These are phyloP conservation scores for Cymbopogon flexuosus DNA, from an alignment of 202 grass and related monocot genomes.

Conservation along the genomic window DNA sequence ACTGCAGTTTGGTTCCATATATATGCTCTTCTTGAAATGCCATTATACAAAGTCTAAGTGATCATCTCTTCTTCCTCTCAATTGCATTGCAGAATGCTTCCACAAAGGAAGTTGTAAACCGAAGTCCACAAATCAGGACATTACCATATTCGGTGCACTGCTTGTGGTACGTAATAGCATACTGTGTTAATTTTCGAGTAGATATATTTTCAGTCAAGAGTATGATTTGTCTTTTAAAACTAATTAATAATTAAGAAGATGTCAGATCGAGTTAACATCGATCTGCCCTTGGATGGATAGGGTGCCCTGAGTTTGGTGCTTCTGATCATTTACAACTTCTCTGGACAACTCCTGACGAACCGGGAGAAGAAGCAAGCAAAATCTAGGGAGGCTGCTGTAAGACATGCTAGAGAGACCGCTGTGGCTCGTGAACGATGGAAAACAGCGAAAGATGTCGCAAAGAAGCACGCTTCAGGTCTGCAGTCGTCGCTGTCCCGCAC, in stretches of 20 bases:
- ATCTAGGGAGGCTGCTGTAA: conserved; percentile 78
- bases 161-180: conserved; percentile 47
- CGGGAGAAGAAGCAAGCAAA: conserved; percentile 80
- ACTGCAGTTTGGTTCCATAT: neutral
- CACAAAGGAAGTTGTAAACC: conserved; percentile 57
- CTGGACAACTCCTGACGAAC: conserved; percentile 68
- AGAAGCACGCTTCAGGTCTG: conserved; percentile 62
- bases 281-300: conserved; percentile 20
- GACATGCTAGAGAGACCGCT: conserved; percentile 56
- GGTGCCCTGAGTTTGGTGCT: conserved; percentile 63
- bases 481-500: conserved; percentile 64
- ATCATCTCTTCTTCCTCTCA: neutral
- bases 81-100: conserved; percentile 58
- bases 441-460: conserved; percentile 75
- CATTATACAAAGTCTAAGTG: neutral
- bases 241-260: neutral
- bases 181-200: neutral
- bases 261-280: neutral
- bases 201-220: neutral
- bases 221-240: conserved; percentile 18
- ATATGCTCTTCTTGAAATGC: neutral
- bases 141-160: conserved; percentile 84
- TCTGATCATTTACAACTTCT: conserved; percentile 89
- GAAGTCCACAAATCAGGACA: conserved; percentile 83
- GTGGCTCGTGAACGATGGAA: conserved; percentile 81